Evolutionary conservation across 192 early-diverging fungal genomes (phyloP).

Genomic region (Coemansia sp.): DNA sequence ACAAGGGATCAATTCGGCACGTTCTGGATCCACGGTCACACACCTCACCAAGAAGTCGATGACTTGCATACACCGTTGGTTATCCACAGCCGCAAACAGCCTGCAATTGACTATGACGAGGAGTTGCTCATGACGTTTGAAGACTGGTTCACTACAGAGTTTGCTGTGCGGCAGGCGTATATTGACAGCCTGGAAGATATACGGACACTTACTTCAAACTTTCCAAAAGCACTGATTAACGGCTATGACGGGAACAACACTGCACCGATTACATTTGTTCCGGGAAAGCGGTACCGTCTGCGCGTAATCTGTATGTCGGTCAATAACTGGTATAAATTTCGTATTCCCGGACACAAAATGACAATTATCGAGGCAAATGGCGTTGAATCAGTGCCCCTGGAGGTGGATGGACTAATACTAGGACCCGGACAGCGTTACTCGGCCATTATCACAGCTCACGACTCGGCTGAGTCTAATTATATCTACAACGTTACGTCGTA

Average conservation of each 20-base stretch:
- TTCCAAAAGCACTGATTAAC: slow-evolving; percentile 24
- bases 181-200: slow-evolving; percentile 42
- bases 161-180: slow-evolving; percentile 24
- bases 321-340: slow-evolving; percentile 18
- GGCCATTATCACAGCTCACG: slow-evolving; percentile 68
- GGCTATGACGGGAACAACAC: slow-evolving; percentile 51
- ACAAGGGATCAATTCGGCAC: slow-evolving; percentile 62
- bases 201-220: slow-evolving; percentile 50
- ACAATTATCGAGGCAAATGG: slow-evolving; percentile 78
- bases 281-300: slow-evolving; percentile 75
- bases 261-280: slow-evolving; percentile 57
- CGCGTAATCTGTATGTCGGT: slow-evolving; percentile 73
- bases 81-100: slow-evolving; percentile 54
- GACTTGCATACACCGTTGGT: slow-evolving; percentile 71
- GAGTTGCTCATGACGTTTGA: slow-evolving; percentile 57
- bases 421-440: slow-evolving; percentile 73
- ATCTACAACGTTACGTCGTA: slow-evolving; percentile 27
- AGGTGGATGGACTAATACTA: slow-evolving; percentile 13
- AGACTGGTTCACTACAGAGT: slow-evolving; percentile 61
- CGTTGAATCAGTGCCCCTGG: slow-evolving; percentile 53
- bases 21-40: slow-evolving; percentile 78
- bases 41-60: slow-evolving; percentile 67
- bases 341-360: slow-evolving; percentile 71
- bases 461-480: slow-evolving; percentile 60
- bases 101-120: slow-evolving; percentile 58